Percentiles rank a stretch among this genome's conserved stretches.
Conservation (phyloP, 176 grass and related monocot genomes). For the Aegilops bicornis region DNA sequence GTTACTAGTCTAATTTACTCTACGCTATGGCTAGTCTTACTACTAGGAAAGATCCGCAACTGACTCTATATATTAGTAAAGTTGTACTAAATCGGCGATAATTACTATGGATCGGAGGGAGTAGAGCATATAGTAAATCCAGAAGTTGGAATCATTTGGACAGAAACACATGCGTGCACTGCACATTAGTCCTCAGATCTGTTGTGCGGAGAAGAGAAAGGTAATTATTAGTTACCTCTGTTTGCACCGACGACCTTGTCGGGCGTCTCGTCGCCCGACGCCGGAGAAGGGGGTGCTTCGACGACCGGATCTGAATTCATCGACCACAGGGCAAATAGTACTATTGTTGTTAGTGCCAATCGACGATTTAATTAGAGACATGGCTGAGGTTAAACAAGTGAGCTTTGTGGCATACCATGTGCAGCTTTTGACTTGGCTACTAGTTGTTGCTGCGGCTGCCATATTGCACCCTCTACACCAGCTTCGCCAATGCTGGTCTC, state of each 20-base stretch:
- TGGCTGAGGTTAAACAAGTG: background rate
- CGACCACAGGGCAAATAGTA: background rate
- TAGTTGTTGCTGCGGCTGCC: background rate
- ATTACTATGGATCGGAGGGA: no score
- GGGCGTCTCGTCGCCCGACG: background rate
- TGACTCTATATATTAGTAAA: no score
- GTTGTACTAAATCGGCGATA: no score
- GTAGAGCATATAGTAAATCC: no score
- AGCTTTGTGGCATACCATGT: background rate
- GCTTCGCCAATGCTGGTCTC: no score
- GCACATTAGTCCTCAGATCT: background rate
- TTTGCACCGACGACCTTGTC: background rate
- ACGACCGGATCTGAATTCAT: background rate
- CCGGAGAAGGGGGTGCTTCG: background rate
- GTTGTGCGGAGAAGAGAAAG: background rate
- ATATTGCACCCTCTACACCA: background rate
- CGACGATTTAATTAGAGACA: background rate
- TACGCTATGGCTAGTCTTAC: no score
- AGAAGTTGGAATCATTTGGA: no score
- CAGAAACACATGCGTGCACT: background rate
- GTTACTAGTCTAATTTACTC: no score
- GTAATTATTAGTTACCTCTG: background rate
- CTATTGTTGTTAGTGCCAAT: background rate
- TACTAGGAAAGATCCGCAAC: no score
- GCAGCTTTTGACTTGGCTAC: background rate